phyloP scores from a whole-genome alignment of 208 protist genomes.

The Acanthamoeba lenticulata region DNA sequence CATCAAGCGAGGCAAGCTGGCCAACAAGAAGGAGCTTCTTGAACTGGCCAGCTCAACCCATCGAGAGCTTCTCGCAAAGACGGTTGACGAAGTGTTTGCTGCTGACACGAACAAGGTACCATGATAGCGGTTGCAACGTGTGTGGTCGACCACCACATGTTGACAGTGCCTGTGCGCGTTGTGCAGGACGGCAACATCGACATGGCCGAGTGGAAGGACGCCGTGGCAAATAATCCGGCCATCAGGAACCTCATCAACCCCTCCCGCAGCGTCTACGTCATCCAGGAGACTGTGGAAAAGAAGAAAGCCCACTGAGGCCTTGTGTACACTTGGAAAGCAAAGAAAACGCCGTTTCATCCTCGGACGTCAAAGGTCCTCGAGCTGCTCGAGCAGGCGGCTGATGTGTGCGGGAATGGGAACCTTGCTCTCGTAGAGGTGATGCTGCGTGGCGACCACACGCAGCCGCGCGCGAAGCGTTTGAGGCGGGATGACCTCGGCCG shows the following conservation, averaged over 20 bases:
- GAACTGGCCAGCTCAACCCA: not conserved
- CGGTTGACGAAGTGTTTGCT: conserved; percentile 16
- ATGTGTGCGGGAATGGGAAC: not conserved
- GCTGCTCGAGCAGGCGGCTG: not conserved
- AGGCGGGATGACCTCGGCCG: not conserved
- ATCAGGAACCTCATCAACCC: conserved; percentile 55
- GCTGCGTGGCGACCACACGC: not conserved
- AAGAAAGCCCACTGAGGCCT: no score
- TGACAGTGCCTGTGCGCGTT: not conserved
- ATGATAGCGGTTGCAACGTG: not conserved
- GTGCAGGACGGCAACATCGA: conserved; percentile 30
- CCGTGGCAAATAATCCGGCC: not conserved
- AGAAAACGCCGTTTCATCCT: no score
- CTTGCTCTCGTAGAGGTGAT: not conserved
- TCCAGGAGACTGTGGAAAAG: conserved; percentile 42
- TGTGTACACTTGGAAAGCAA: no score
- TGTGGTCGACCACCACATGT: not conserved
- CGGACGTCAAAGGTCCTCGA: no score
- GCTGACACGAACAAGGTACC: conserved; percentile 56
- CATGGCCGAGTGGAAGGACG: conserved; percentile 33
- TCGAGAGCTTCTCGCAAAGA: not conserved
- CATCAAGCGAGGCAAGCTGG: conserved; percentile 56
- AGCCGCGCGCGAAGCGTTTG: not conserved
- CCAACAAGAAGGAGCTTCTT: conserved; percentile 21
- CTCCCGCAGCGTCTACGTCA: not conserved